Evolutionary conservation across 2,329 filamentous ascomycete genomes (phyloP), one percentile per base, ranked within the genome.

Genomic region (Phoma sp.): DNA sequence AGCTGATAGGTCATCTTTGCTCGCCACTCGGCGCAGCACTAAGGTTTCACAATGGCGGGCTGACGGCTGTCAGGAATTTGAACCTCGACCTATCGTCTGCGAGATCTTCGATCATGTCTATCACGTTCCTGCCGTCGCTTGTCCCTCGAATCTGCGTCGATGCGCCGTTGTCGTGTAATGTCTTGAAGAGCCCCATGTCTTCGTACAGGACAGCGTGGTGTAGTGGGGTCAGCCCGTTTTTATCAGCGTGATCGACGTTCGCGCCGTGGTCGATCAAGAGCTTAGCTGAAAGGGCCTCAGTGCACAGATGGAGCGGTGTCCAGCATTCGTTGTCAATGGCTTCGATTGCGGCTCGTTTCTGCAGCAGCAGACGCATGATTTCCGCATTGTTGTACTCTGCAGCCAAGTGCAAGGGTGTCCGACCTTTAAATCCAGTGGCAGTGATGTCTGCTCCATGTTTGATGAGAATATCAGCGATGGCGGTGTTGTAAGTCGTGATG

Each of bases 401-500:
- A 14, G n/a, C 17, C 15, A 46, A 12, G 14, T 46, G 42, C 2
- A 46, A 18, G 10, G 32, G 42, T 3, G 21, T 37, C 11, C 32
- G 33, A 37, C 17, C 33, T 14, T 29, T 29, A 15, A 11, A 26
- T 28, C 23, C 42, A 18, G 25, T 21, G 5, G 33, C 15, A 6
- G 25, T 30, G 9, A 46, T 29, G 9, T 46, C 25, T 5, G 42
- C 42, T 4, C 42, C 42, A 10, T 37, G 23, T 14, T 21, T 25
- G 14, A 46, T 29, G 9, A 46, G 32, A 4, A 21, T 28, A 15
- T 36, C n/a, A 3, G 33, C 23, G 11, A 46, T 37, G 3, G 23
- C 7, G 5, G 42, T 46, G 17, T 59, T 54, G 9, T 42, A 34
- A 36, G 55, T 56, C 20, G 54, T 48, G 10, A 67, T 59, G 2